Conservation (phyloP, 108 stramenopile species). For the Fistulifera solaris region DNA sequence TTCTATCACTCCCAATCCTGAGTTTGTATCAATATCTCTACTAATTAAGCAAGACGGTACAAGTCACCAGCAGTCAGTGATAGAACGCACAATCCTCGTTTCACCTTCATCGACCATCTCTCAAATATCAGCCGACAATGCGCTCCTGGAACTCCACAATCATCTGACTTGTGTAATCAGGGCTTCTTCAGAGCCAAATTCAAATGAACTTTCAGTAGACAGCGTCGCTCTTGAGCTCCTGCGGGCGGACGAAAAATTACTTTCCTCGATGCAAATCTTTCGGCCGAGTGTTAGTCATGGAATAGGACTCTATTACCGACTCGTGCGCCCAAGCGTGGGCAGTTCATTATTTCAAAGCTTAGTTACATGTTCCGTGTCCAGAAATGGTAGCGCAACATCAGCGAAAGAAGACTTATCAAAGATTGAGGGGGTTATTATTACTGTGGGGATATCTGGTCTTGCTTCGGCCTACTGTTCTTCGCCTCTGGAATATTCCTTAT, state of each 20-base stretch:
- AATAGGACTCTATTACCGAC: conserved; percentile 28
- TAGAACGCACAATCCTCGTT: conserved; percentile 21
- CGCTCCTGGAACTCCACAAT: conserved; percentile 19
- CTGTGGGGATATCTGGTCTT: conserved; percentile 26
- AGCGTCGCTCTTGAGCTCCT: conserved; percentile 1
- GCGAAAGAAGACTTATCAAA: conserved; percentile 5
- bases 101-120: conserved; percentile 22
- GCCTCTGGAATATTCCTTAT: conserved; percentile 12
- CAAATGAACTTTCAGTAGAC: conserved; percentile 4
- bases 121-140: conserved; percentile 11
- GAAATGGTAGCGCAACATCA: conserved; percentile 1
- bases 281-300: conserved; percentile 28
- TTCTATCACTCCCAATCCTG: conserved; percentile 18
- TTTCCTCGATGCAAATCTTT: conserved; percentile 18
- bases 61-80: conserved; percentile 7
- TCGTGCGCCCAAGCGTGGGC: conserved; percentile 13
- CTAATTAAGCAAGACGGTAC: conserved; percentile 9
- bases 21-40: conserved; percentile 33
- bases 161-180: conserved; percentile 21
- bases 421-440: conserved; percentile 18
- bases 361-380: conserved; percentile 6
- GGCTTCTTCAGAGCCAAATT: conserved; percentile 10
- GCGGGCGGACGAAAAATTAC: conserved; percentile 17
- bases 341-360: conserved; percentile 14
- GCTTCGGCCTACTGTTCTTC: conserved; percentile 18